A percentile compares a stretch with the other conserved stretches of the same genome.
phyloP scores from a whole-genome alignment of 768 basidiomycete species.

The Trametes punicea region DNA sequence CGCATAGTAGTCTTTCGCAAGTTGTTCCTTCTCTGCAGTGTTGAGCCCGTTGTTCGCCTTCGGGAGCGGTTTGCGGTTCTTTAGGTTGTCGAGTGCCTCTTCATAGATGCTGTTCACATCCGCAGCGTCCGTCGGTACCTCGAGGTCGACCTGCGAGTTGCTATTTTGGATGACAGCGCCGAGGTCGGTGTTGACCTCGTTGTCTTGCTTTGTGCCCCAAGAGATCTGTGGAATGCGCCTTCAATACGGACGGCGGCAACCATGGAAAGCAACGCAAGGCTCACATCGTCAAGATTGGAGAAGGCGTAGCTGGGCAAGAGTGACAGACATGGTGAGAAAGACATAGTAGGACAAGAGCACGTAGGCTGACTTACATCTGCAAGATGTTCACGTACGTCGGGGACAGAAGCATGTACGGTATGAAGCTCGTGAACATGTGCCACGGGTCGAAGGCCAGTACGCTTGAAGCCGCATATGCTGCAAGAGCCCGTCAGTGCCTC shows the following conservation, averaged over 20 bases:
- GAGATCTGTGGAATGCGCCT: constrained; percentile 80
- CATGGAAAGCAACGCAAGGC: constrained; percentile 28
- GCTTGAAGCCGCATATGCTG: constrained; percentile 18
- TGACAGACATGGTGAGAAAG: constrained; percentile 74
- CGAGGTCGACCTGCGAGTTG: constrained; percentile 79
- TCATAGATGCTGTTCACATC: constrained; percentile 84
- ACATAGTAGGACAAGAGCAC: too few species aligned
- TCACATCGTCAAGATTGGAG: constrained; percentile 80
- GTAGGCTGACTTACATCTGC: constrained; percentile 81
- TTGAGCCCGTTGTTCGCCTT: constrained; percentile 33
- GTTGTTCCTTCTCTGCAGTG: constrained; percentile 62
- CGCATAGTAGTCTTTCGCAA: constrained; percentile 84
- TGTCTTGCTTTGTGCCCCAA: constrained; percentile 95
- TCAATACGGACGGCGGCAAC: too few species aligned
- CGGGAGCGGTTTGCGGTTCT: constrained; percentile 46
- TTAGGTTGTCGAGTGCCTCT: constrained; percentile 74
- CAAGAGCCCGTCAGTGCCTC: background rate
- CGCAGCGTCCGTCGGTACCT: constrained; percentile 75
- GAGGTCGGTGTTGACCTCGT: constrained; percentile 69
- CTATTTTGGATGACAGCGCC: constrained; percentile 81
- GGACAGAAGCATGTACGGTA: constrained; percentile 79
- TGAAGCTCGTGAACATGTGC: constrained; percentile 91
- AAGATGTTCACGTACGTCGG: constrained; percentile 78
- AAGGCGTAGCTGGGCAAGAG: constrained; percentile 79
- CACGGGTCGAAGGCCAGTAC: constrained; percentile 64